phyloP scores from a whole-genome alignment of 768 basidiomycete genomes.

The Amanita fuliginea region DNA sequence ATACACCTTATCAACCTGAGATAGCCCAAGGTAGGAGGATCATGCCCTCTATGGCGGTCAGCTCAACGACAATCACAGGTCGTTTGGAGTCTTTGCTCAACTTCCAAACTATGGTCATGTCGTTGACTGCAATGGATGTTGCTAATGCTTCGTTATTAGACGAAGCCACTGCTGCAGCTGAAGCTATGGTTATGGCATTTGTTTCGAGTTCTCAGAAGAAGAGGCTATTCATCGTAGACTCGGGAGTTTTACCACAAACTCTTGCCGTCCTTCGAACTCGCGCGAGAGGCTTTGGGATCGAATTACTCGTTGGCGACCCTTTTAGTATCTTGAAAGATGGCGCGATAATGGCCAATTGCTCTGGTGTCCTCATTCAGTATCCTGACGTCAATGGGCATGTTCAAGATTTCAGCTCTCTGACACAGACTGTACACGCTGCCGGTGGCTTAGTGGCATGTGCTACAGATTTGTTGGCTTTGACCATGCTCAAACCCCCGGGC shows the following conservation, averaged over 20 bases:
- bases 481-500: constrained; percentile 88
- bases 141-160: constrained; percentile 94
- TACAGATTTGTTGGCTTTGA: constrained; percentile 87
- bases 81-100: constrained; percentile 95
- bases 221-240: constrained; percentile 77
- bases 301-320: constrained; percentile 59
- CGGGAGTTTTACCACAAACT: constrained; percentile 79
- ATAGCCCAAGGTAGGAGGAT: constrained; percentile 78
- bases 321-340: constrained; percentile 39
- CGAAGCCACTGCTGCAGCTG: constrained; percentile 90
- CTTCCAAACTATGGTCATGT: constrained; percentile 94
- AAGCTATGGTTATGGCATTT: constrained; percentile 95
- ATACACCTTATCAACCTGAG: constrained; percentile 95
- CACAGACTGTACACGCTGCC: constrained; percentile 54
- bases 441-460: constrained; percentile 83
- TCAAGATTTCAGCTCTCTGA: constrained; percentile 57
- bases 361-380: constrained; percentile 89
- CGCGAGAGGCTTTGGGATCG: constrained; percentile 89
- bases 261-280: constrained; percentile 82
- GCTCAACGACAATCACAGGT: constrained; percentile 32
- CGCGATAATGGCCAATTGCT: constrained; percentile 47
- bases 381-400: constrained; percentile 84
- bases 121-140: constrained; percentile 89
- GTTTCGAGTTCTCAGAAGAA: constrained; percentile 58
- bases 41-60: constrained; percentile 1